Base-by-base conservation (phyloP, 306 rosid species). In the Elaeagnus macrophylla region DNA sequence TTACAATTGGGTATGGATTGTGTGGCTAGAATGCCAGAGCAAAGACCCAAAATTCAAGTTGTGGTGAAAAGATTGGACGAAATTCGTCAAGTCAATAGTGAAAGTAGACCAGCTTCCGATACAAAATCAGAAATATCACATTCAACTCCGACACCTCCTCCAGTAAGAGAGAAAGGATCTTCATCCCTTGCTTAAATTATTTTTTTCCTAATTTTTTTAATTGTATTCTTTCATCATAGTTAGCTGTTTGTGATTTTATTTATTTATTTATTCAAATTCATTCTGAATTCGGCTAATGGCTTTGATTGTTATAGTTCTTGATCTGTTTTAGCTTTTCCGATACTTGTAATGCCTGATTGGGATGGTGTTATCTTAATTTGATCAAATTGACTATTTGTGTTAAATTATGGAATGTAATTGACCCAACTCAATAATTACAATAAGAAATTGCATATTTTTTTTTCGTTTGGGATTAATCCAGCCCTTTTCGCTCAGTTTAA, bases 1-100 rank as follows among this genome's bases (percentile, higher is more conserved):
- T 65, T 90, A 57, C 97, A 90, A 57, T 70, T 90, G 56, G 97
- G 94, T 57, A 67, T 90, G 88, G 59, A 88, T 42, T 90, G 97
- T 39, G 97, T 74, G 2, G 80, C 71, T 32, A 79, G 82, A 75
- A 63, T 80, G 81, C 93, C 95, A 0, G 91, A 78, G 67, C 80
- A 79, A 62, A 74, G 97, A 64, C 97, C 95, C 0, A 83, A 71
- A 39, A 81, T 90, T 75, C 18, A 5, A 1, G 77, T 84, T 6
- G 77, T 90, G 2, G 71, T 67, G 64, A 77, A 60, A 41, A 76
- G 69, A 77, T 11, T 86, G 60, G 94, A 86, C 66, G 95, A 83
- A 41, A 71, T 90, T 67, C 88, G 80, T 38, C 79, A 49, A 25
- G 65, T 50, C 13, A 66, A 72, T 37, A 62, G 69, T 0, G 89